Evolutionary conservation across 139 green algal genomes (phyloP).

Genomic region (Picochlorum sp.): DNA sequence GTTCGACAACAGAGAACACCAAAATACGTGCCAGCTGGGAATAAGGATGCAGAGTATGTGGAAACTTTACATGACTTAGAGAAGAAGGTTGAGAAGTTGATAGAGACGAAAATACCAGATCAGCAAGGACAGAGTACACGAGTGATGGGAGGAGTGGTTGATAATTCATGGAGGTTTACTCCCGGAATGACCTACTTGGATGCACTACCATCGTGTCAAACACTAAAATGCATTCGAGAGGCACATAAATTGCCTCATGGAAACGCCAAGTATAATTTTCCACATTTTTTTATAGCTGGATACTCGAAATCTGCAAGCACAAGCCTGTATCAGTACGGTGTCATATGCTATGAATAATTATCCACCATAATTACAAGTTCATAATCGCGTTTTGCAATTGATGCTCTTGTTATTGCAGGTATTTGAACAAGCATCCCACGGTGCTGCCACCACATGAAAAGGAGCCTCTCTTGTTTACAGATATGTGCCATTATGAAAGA

Average conservation of each 20-base stretch:
- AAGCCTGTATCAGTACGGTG: not conserved
- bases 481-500: not conserved
- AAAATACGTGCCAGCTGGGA: no score
- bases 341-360: no score
- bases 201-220: conserved; percentile 3
- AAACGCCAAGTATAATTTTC: conserved; percentile 5
- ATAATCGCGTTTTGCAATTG: not conserved
- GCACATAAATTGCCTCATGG: conserved; percentile 2
- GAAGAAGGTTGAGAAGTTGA: no score
- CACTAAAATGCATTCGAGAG: conserved; percentile 12
- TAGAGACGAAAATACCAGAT: no score
- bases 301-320: not conserved
- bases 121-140: no score
- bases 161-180: not conserved
- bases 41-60: no score
- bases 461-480: not conserved
- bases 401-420: not conserved
- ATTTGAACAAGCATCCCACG: not conserved
- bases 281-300: not conserved
- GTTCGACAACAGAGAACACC: no score
- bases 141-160: not conserved
- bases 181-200: not conserved
- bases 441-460: not conserved
- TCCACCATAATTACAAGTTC: not conserved
- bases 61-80: no score